Percentiles rank a stretch among this genome's conserved stretches.
These are phyloP conservation scores for Ustilago vetiveriae DNA, from an alignment of 1,284 basidiomycete genomes.

Conservation along the genomic window DNA sequence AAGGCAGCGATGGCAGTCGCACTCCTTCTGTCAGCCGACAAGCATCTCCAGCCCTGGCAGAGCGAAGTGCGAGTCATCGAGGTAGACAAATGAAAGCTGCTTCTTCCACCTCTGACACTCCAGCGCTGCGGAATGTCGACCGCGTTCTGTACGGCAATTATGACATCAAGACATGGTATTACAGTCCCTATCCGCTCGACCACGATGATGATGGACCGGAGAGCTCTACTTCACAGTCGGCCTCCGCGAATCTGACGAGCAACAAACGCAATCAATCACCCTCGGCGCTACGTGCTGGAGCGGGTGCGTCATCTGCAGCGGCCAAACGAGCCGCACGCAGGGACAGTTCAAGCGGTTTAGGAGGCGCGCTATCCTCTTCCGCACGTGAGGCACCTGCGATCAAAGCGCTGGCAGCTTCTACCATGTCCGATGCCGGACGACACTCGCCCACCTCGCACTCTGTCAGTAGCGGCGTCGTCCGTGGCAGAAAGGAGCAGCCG, in stretches of 20 bases:
- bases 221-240: background rate
- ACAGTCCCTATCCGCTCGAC: conserved; percentile 65
- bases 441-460: conserved; percentile 15
- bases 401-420: conserved; percentile 18
- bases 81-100: conserved; percentile 9
- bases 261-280: conserved; percentile 32
- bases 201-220: conserved; percentile 38
- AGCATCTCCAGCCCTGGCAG: conserved; percentile 22
- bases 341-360: conserved; percentile 16
- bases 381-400: conserved; percentile 21
- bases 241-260: background rate
- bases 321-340: conserved; percentile 12
- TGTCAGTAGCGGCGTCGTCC: background rate
- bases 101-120: conserved; percentile 12
- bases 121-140: conserved; percentile 40
- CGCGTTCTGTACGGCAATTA: conserved; percentile 64
- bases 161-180: conserved; percentile 67
- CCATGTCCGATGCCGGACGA: conserved; percentile 1
- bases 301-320: conserved; percentile 1
- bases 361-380: conserved; percentile 24
- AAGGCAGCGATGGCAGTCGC: conserved; percentile 24
- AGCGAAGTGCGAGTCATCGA: conserved; percentile 10
- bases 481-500: conserved; percentile 12
- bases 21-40: conserved; percentile 36
- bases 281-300: background rate